These are phyloP conservation scores for Leptomonas pyrrhocoris DNA, from an alignment of 208 protist genomes.

Conservation along the genomic window DNA sequence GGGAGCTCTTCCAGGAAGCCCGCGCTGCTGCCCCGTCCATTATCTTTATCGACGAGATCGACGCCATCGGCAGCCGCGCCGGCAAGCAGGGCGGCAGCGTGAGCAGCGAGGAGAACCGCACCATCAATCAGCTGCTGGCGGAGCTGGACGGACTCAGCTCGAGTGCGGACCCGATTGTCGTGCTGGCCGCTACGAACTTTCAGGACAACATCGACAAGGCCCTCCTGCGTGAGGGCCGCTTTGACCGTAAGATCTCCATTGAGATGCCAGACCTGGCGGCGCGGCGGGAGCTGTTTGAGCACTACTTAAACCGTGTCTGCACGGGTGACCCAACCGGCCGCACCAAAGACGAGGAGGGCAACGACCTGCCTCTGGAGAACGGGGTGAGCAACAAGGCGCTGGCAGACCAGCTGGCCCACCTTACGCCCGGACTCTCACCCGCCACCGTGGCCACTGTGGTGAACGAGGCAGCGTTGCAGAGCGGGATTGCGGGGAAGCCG, in stretches of 20 bases:
- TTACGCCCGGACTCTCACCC: slow-evolving; percentile 91
- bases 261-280: slow-evolving; percentile 87
- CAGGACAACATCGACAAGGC: slow-evolving; percentile 95
- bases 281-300: slow-evolving; percentile 83
- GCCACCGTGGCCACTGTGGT: slow-evolving; percentile 97
- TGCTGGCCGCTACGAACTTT: slow-evolving; percentile 97
- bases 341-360: slow-evolving; percentile 61
- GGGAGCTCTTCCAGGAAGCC: slow-evolving; percentile 96
- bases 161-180: slow-evolving; percentile 90
- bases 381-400: slow-evolving; percentile 62
- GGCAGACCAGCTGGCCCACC: slow-evolving; percentile 58
- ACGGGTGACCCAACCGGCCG: slow-evolving; percentile 81
- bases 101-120: slow-evolving; percentile 93
- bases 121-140: slow-evolving; percentile 96
- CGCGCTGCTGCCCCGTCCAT: slow-evolving; percentile 94
- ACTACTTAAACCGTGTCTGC: slow-evolving; percentile 81
- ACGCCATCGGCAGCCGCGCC: slow-evolving; percentile 94
- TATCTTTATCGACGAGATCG: slow-evolving; percentile 99
- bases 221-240: slow-evolving; percentile 86
- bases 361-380: slow-evolving; percentile 50
- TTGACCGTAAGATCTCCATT: slow-evolving; percentile 88
- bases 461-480: slow-evolving; percentile 95
- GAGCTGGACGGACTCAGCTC: slow-evolving; percentile 95
- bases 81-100: slow-evolving; percentile 79
- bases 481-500: slow-evolving; percentile 81